Percentiles rank a stretch among this genome's conserved stretches.
Conservation (phyloP, 1,284 basidiomycete genomes). For the Ustilago crameri region DNA sequence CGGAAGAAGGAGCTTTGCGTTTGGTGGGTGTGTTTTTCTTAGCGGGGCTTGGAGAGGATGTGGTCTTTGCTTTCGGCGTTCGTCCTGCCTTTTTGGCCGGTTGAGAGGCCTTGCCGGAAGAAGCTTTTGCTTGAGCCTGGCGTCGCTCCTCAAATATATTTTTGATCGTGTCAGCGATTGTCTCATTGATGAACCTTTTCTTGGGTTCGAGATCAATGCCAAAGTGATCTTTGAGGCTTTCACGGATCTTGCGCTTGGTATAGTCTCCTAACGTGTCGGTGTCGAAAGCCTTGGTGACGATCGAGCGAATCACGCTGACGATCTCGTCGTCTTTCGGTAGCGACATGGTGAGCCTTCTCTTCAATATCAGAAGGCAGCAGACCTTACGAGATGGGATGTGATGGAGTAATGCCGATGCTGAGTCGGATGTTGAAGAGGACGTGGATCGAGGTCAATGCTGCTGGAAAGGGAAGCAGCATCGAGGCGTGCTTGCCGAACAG, state of each 20-base stretch:
- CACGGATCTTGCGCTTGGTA: constrained; percentile 24
- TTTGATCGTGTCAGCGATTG: constrained; percentile 12
- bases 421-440: background rate
- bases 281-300: constrained; percentile 21
- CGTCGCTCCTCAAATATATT: constrained; percentile 1
- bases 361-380: background rate
- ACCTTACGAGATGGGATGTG: constrained; percentile 1
- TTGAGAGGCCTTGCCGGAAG: constrained; percentile 6
- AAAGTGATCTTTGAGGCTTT: constrained; percentile 26
- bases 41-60: background rate
- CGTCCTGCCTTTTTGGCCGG: constrained; percentile 4
- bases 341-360: constrained; percentile 13
- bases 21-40: constrained; percentile 18
- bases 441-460: background rate
- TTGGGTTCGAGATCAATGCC: constrained; percentile 25
- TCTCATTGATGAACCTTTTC: constrained; percentile 28
- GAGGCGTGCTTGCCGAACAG: constrained; percentile 13
- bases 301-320: constrained; percentile 16
- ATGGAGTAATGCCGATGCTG: background rate
- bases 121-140: constrained; percentile 3
- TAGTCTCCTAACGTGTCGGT: constrained; percentile 14
- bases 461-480: background rate
- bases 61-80: background rate
- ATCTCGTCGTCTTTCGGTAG: constrained; percentile 22
- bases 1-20: constrained; percentile 7